Evolutionary conservation across 2,329 filamentous ascomycete species (phyloP), one percentile per base, ranked within the genome.

Genomic region (Dissoconium aciculare): DNA sequence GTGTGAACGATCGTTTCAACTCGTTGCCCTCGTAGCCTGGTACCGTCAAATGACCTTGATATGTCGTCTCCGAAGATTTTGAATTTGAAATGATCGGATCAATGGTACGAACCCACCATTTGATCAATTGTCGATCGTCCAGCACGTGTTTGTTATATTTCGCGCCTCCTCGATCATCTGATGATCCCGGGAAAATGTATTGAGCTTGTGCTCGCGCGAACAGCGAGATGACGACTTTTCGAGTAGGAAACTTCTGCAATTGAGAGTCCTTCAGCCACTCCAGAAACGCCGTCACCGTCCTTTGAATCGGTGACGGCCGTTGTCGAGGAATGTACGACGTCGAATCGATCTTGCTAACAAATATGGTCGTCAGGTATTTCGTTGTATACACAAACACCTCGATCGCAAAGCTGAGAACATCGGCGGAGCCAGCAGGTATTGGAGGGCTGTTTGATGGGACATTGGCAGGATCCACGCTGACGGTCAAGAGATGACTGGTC

Each of bases 311-410:
- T 3, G 81, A 89, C 0, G 70, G 63, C 0, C 66, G 62, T n/a
- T 69, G 64, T 42, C 61, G 68, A 11, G 74, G 69, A 6, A 94
- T 60, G 51, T 83, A 91, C 14, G 91, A 89, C 0, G 87, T 94
- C 6, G 89, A 94, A 58, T 98, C 89, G 28, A 89, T 89, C 57
- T 98, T 98, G 40, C 85, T 87, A 14, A 98, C 78, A 53, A 98
- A 98, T 32, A 95, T 68, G 3, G 81, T 94, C 2, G 79, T 92
- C 14, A 83, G 69, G 44, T 71, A 69, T 27, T 71, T 69, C 0
- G 85, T 93, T 0, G 58, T 79, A 57, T 91, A 98, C 37, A 98
- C 69, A 45, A 89, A 67, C 30, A 94, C 66, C 52, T 98, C 89
- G 39, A 98, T 67, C 11, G 79, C 87, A 35, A 92, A 75, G 5